A percentile compares a stretch with the other conserved stretches of the same genome.
These are phyloP conservation scores for Yamadazyma diddensiae DNA, from an alignment of 1,139 yeast species.

Conservation along the genomic window DNA sequence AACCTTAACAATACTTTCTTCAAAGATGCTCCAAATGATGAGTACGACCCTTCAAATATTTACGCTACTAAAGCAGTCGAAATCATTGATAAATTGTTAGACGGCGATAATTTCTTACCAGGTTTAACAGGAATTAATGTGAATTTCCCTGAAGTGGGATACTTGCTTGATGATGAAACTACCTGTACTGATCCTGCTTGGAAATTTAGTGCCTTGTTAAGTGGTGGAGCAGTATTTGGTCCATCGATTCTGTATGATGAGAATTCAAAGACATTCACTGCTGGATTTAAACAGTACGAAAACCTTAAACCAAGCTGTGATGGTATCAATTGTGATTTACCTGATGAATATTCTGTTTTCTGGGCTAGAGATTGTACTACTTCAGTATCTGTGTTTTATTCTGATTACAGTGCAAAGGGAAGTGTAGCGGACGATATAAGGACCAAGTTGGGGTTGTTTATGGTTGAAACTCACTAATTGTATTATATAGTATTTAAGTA, in stretches of 20 bases:
- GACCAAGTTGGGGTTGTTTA: no score
- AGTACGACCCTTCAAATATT: conserved; percentile 37
- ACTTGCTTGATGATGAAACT: conserved; percentile 22
- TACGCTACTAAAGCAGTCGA: conserved; percentile 38
- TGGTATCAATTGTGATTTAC: conserved; percentile 31
- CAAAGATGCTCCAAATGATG: conserved; percentile 32
- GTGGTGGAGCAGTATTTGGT: conserved; percentile 28
- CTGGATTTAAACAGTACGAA: conserved; percentile 9
- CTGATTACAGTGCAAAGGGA: conserved; percentile 34
- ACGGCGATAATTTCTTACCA: conserved; percentile 34
- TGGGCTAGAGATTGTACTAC: conserved; percentile 28
- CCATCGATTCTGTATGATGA: conserved; percentile 28
- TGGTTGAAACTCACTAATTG: no score
- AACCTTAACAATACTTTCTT: conserved; percentile 38
- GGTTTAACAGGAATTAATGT: conserved; percentile 45
- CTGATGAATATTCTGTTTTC: conserved; percentile 28
- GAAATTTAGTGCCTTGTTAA: conserved; percentile 38
- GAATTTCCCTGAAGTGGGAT: conserved; percentile 45
- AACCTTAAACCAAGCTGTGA: conserved; percentile 19
- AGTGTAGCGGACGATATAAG: no score
- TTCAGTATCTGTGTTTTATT: conserved; percentile 36
- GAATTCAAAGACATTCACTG: conserved; percentile 8
- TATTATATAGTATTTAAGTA: no score
- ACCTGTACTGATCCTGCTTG: conserved; percentile 38
- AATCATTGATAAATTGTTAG: conserved; percentile 36